Percentiles rank a stretch among this genome's conserved stretches.
These are phyloP conservation scores for Sclerospora graminicola DNA, from an alignment of 352 stramenopile species.

Conservation along the genomic window DNA sequence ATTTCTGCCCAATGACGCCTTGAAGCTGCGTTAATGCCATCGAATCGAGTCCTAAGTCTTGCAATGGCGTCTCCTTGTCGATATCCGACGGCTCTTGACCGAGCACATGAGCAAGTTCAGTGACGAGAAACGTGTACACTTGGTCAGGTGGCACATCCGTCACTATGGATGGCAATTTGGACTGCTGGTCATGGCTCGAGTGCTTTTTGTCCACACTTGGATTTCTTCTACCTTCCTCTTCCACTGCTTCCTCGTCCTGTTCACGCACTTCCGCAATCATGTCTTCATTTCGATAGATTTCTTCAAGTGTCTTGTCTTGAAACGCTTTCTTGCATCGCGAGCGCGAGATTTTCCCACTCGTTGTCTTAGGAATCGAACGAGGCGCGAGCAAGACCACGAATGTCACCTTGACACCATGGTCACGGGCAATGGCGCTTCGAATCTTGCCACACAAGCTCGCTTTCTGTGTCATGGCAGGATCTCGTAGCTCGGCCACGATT, in stretches of 20 bases:
- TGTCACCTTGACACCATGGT: conserved; percentile 84
- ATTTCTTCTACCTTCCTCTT: too few species aligned
- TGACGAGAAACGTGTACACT: conserved; percentile 46
- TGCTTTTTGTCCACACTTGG: too few species aligned
- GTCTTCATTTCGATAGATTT: conserved; percentile 74
- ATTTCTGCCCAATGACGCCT: conserved; percentile 85
- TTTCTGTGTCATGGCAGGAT: conserved; percentile 52
- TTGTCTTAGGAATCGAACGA: conserved; percentile 95
- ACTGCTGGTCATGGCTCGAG: too few species aligned
- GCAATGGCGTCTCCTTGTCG: conserved; percentile 41
- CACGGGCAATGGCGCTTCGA: conserved; percentile 45
- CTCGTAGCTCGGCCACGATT: conserved; percentile 69
- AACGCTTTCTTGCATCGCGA: conserved; percentile 74
- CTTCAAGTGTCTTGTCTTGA: conserved; percentile 42
- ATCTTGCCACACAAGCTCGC: conserved; percentile 70
- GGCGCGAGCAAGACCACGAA: conserved; percentile 87
- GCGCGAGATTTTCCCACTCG: conserved; percentile 96
- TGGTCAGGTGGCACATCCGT: conserved; percentile 36
- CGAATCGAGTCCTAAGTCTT: conserved; percentile 87
- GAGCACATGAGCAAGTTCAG: conserved; percentile 49
- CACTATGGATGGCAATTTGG: conserved; percentile 40
- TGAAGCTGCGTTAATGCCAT: conserved; percentile 93
- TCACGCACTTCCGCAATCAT: conserved; percentile 41
- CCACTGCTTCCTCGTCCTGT: conserved; percentile 28
- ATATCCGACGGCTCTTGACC: conserved; percentile 41